These are phyloP conservation scores for Panaeolus cyanescens DNA, from an alignment of 768 basidiomycete species.

Conservation along the genomic window DNA sequence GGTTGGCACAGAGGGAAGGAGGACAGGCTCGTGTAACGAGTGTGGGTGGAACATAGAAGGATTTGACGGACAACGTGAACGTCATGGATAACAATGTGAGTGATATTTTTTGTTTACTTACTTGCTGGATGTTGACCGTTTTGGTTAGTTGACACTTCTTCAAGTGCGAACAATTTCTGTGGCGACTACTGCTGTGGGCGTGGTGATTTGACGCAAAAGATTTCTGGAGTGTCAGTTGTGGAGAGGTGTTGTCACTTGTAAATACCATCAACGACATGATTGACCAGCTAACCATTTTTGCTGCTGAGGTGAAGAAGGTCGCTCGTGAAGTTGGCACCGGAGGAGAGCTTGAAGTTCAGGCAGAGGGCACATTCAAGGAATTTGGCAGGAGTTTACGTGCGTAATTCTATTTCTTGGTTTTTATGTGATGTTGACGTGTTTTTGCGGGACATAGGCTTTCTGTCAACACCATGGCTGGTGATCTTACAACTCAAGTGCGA, in stretches of 20 bases:
- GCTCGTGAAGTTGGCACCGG: constrained; percentile 97
- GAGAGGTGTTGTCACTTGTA: constrained; percentile 94
- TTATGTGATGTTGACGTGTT: not conserved
- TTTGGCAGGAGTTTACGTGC: constrained; percentile 98
- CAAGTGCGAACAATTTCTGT: constrained; percentile 95
- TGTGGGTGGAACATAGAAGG: constrained; percentile 97
- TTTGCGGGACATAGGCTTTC: constrained; percentile 60
- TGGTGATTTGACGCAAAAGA: constrained; percentile 93
- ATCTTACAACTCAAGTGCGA: constrained; percentile 96
- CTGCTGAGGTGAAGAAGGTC: constrained; percentile 83
- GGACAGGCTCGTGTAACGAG: constrained; percentile 93
- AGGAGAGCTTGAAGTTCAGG: constrained; percentile 97
- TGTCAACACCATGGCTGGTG: constrained; percentile 97
- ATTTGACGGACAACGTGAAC: constrained; percentile 94
- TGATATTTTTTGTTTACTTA: constrained; percentile 13
- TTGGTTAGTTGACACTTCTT: constrained; percentile 74
- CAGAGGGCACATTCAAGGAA: constrained; percentile 95
- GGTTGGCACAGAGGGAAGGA: constrained; percentile 95
- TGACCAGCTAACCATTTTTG: constrained; percentile 58
- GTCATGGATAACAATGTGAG: constrained; percentile 91
- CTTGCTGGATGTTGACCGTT: not conserved
- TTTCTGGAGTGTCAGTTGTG: constrained; percentile 88
- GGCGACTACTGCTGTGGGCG: constrained; percentile 91
- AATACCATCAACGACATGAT: constrained; percentile 95
- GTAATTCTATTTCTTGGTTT: constrained; percentile 29